Percentiles rank a stretch among this genome's conserved stretches.
Conservation (phyloP, 768 basidiomycete species). For the Xerocomus spinulosus region DNA sequence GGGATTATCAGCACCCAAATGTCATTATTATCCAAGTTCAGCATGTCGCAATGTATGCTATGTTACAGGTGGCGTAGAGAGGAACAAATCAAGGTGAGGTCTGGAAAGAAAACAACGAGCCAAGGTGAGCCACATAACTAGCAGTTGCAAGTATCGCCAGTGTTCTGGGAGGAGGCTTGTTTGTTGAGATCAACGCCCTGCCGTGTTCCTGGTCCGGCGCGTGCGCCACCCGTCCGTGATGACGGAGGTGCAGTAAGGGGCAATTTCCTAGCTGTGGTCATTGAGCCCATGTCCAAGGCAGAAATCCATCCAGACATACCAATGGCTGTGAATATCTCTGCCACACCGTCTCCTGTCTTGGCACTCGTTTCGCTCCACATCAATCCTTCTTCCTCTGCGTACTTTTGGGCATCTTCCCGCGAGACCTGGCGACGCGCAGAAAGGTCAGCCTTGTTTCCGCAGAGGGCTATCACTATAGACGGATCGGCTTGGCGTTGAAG, state of each 20-base stretch:
- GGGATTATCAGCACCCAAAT: constrained; percentile 7
- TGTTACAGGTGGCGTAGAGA: constrained; percentile 27
- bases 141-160: constrained; percentile 73
- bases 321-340: constrained; percentile 82
- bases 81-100: constrained; percentile 12
- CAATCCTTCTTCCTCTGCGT: constrained; percentile 86
- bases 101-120: constrained; percentile 1
- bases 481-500: constrained; percentile 97
- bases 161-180: constrained; percentile 45
- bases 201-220: constrained; percentile 46
- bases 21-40: constrained; percentile 26
- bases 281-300: not conserved
- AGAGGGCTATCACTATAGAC: constrained; percentile 91
- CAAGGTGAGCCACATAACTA: constrained; percentile 31
- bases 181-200: constrained; percentile 81
- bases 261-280: constrained; percentile 72
- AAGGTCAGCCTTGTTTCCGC: constrained; percentile 93
- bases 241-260: constrained; percentile 73
- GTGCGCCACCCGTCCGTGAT: constrained; percentile 50
- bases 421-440: constrained; percentile 79
- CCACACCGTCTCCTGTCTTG: constrained; percentile 82
- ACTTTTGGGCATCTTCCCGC: constrained; percentile 87
- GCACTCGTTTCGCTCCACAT: constrained; percentile 93
- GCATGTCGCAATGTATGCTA: constrained; percentile 25
- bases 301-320: constrained; percentile 44